Conservation (phyloP, 179 eudicot species). For the Corrigiola litoralis region DNA sequence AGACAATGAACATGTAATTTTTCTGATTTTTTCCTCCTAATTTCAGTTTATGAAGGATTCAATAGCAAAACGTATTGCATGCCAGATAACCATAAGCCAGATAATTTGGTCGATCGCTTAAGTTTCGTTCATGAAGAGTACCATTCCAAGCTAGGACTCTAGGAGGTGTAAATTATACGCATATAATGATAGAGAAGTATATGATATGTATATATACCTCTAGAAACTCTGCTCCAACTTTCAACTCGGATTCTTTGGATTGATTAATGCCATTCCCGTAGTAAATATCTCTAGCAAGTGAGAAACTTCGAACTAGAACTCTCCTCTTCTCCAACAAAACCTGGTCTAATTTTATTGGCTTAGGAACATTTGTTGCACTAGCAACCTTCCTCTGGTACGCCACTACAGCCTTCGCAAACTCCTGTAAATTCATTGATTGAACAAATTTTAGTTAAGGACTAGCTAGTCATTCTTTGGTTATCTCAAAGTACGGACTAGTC, state of each 20-base stretch:
- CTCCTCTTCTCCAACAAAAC: slow-evolving; percentile 61
- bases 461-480: too few species aligned
- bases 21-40: too few species aligned
- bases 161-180: background rate
- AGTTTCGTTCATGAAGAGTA: too few species aligned
- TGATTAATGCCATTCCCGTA: slow-evolving; percentile 27
- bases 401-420: slow-evolving; percentile 74
- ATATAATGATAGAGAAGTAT: too few species aligned
- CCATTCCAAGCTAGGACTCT: too few species aligned
- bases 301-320: slow-evolving; percentile 57
- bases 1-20: too few species aligned
- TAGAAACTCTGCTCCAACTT: slow-evolving; percentile 64
- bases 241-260: slow-evolving; percentile 42
- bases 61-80: too few species aligned
- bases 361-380: slow-evolving; percentile 31
- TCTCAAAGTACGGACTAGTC: too few species aligned
- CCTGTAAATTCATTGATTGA: slow-evolving; percentile 33
- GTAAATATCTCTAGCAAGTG: slow-evolving; percentile 63
- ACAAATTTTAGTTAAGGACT: too few species aligned
- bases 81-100: too few species aligned
- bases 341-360: slow-evolving; percentile 38
- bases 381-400: slow-evolving; percentile 60
- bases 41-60: too few species aligned
- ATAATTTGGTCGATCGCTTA: too few species aligned
- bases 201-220: slow-evolving; percentile 8